Percentiles rank a stretch among this genome's conserved stretches.
Conservation (phyloP, 306 rosid species). For the Astragalus glycyphyllos region DNA sequence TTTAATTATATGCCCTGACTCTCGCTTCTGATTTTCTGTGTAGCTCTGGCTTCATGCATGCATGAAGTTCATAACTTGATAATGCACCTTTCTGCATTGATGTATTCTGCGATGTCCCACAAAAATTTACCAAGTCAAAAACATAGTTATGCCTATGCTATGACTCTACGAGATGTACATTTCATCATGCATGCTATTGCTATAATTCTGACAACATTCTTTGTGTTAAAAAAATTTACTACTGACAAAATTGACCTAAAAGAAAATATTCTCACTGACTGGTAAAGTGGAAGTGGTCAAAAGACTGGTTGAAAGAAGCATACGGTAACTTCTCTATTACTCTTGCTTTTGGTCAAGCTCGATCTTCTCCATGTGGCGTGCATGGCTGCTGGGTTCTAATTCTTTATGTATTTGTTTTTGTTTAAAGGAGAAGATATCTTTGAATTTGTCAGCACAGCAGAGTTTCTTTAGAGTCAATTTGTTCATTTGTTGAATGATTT, state of each 20-base stretch:
- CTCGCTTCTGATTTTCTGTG: background rate
- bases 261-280: conserved; percentile 7
- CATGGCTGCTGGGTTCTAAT: too few relatives aligned
- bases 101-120: background rate
- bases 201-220: background rate
- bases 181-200: background rate
- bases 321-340: conserved; percentile 34
- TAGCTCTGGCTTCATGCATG: background rate
- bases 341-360: background rate
- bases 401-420: background rate
- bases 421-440: conserved; percentile 22
- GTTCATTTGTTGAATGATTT: too few relatives aligned
- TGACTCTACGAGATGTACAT: background rate
- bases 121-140: conserved; percentile 14
- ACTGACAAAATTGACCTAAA: conserved; percentile 34
- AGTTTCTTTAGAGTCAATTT: too few relatives aligned
- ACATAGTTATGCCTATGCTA: background rate
- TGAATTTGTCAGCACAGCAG: conserved; percentile 17
- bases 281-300: conserved; percentile 33
- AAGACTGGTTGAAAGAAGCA: background rate
- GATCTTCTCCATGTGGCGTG: too few relatives aligned
- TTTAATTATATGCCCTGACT: background rate
- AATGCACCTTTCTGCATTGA: background rate
- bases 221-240: background rate
- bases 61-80: background rate